phyloP scores from a whole-genome alignment of 257 asterid species.

The Ilex asprella region DNA sequence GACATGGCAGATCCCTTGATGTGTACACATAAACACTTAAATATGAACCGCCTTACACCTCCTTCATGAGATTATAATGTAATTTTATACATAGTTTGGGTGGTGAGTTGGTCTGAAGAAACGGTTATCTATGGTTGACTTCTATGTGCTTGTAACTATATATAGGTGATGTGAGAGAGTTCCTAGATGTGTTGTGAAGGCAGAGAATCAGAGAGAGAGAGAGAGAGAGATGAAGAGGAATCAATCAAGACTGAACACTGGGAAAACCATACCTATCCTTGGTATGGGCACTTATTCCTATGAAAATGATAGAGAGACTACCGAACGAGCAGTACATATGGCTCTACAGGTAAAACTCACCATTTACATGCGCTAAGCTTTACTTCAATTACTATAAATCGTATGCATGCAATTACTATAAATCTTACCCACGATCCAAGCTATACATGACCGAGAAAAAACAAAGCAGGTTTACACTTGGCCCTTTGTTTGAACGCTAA shows the following conservation, averaged over 20 bases:
- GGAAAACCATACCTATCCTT: constrained; percentile 48
- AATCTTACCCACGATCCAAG: no score
- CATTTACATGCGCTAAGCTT: not conserved
- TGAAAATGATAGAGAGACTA: constrained; percentile 47
- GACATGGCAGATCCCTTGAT: no score
- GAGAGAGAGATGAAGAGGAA: constrained; percentile 36
- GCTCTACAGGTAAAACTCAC: constrained; percentile 46
- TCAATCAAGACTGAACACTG: constrained; percentile 62
- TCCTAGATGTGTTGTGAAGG: not conserved
- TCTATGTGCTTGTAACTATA: not conserved
- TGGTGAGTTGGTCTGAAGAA: no score
- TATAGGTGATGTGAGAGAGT: not conserved
- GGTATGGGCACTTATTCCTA: constrained; percentile 76
- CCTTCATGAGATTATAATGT: no score
- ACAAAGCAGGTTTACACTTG: no score
- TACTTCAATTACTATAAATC: no score
- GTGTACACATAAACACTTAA: no score
- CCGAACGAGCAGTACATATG: constrained; percentile 49
- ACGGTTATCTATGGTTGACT: not conserved
- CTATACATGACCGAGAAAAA: no score
- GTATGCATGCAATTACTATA: no score
- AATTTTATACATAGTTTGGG: no score
- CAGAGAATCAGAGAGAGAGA: constrained; percentile 7
- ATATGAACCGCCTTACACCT: no score
- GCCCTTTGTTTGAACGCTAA: no score